Evolutionary conservation across 495 filamentous ascomycete species (phyloP).

Genomic region (Talaromyces ruber): DNA sequence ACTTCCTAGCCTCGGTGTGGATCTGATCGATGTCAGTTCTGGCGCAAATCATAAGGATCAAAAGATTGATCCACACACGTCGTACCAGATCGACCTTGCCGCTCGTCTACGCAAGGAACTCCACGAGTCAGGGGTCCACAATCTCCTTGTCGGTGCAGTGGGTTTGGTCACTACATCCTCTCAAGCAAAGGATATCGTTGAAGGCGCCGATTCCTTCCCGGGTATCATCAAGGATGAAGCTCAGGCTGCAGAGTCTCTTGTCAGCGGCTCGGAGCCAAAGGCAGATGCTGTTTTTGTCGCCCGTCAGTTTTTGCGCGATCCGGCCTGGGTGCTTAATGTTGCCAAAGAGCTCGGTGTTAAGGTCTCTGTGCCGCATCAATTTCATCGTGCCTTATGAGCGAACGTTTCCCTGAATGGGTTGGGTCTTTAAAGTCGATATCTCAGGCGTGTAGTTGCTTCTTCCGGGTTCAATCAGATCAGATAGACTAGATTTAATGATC

Average conservation of each 20-base stretch:
- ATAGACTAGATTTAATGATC: background rate
- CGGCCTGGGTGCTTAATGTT: constrained; percentile 54
- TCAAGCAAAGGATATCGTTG: constrained; percentile 47
- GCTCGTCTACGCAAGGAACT: constrained; percentile 49
- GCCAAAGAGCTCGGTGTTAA: constrained; percentile 52
- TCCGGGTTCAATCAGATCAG: background rate
- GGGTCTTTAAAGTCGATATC: background rate
- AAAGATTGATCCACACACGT: constrained; percentile 42
- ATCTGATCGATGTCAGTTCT: constrained; percentile 67
- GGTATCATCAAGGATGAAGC: constrained; percentile 28
- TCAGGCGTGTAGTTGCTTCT: background rate
- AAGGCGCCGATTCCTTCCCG: constrained; percentile 29
- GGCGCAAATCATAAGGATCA: constrained; percentile 57
- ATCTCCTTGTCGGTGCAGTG: constrained; percentile 60
- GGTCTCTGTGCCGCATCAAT: constrained; percentile 49
- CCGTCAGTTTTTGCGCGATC: constrained; percentile 57
- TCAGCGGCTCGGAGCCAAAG: constrained; percentile 29
- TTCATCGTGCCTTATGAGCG: constrained; percentile 13
- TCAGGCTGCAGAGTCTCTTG: constrained; percentile 26
- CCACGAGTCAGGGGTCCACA: constrained; percentile 38
- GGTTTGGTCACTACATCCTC: constrained; percentile 60
- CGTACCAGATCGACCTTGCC: constrained; percentile 60
- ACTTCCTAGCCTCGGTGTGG: constrained; percentile 57
- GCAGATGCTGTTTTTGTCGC: constrained; percentile 59
- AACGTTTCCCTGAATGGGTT: background rate